Evolutionary conservation across 306 rosid genomes (phyloP).

Genomic region (Alnus glutinosa): DNA sequence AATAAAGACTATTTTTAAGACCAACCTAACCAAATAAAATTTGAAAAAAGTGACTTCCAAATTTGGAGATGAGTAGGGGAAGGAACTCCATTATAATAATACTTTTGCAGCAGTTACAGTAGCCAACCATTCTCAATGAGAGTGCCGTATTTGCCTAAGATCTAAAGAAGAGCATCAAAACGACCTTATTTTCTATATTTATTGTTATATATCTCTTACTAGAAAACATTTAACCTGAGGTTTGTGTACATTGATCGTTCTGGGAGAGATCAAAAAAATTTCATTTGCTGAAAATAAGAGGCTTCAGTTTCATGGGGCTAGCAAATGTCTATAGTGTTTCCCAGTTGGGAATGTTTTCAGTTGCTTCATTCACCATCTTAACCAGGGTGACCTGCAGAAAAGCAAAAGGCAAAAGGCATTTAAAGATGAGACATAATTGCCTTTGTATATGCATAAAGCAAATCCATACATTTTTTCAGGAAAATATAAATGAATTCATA

Average conservation of each 20-base stretch:
- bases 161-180: not conserved
- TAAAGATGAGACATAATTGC: slow-evolving; percentile 17
- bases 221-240: slow-evolving; percentile 3
- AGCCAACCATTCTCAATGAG: not conserved
- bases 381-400: slow-evolving; percentile 78
- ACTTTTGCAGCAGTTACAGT: not conserved
- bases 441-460: not conserved
- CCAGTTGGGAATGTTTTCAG: slow-evolving; percentile 82
- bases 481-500: not conserved
- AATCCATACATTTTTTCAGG: not conserved
- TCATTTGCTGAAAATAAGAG: slow-evolving; percentile 3
- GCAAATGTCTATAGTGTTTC: slow-evolving; percentile 38
- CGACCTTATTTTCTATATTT: not conserved
- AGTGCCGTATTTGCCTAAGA: not conserved
- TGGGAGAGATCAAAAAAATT: not conserved
- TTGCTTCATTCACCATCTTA: slow-evolving; percentile 89
- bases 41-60: too few relatives aligned
- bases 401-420: slow-evolving; percentile 5
- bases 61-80: too few relatives aligned
- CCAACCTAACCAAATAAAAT: too few relatives aligned
- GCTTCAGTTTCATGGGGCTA: not conserved
- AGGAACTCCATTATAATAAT: not conserved
- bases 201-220: not conserved
- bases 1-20: too few relatives aligned
- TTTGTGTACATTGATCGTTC: slow-evolving; percentile 11